Evolutionary conservation across 1,284 basidiomycete genomes (phyloP).

Genomic region (Ustilago loliicola): DNA sequence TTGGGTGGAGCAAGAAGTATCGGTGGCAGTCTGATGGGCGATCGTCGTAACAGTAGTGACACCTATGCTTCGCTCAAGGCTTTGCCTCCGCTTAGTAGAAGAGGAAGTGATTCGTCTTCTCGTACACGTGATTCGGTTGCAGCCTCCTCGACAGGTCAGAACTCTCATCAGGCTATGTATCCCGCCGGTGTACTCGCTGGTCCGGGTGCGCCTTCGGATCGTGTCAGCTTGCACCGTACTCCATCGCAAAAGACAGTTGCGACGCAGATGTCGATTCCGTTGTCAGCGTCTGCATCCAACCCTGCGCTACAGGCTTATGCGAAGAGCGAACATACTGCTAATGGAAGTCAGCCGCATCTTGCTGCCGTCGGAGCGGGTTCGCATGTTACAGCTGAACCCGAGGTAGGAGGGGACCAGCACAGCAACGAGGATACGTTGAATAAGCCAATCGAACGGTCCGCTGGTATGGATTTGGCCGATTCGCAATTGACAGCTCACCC

Average conservation of each 20-base stretch:
- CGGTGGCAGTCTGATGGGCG: constrained; percentile 63
- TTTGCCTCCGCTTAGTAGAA: constrained; percentile 63
- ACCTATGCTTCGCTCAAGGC: constrained; percentile 65
- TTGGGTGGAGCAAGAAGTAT: constrained; percentile 60
- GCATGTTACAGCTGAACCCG: constrained; percentile 22
- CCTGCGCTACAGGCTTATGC: constrained; percentile 36
- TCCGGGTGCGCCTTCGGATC: constrained; percentile 38
- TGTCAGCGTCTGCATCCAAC: constrained; percentile 53
- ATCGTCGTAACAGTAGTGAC: constrained; percentile 60
- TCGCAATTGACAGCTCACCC: constrained; percentile 16
- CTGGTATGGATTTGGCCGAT: constrained; percentile 3
- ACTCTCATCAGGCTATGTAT: constrained; percentile 58
- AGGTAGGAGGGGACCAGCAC: background rate
- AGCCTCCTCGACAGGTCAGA: constrained; percentile 58
- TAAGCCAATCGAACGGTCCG: constrained; percentile 11
- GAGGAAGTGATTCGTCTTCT: constrained; percentile 61
- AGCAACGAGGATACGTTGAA: constrained; percentile 7
- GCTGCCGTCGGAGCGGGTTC: constrained; percentile 6
- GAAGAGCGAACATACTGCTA: constrained; percentile 33
- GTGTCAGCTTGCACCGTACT: constrained; percentile 59
- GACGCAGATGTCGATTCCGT: constrained; percentile 60
- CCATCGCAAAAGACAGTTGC: constrained; percentile 63
- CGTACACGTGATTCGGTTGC: constrained; percentile 55
- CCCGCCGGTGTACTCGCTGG: constrained; percentile 14
- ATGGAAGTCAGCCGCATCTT: constrained; percentile 36